These are phyloP conservation scores for Chimonanthus salicifolius DNA, from an alignment of 164 flowering plant genomes.

Conservation along the genomic window DNA sequence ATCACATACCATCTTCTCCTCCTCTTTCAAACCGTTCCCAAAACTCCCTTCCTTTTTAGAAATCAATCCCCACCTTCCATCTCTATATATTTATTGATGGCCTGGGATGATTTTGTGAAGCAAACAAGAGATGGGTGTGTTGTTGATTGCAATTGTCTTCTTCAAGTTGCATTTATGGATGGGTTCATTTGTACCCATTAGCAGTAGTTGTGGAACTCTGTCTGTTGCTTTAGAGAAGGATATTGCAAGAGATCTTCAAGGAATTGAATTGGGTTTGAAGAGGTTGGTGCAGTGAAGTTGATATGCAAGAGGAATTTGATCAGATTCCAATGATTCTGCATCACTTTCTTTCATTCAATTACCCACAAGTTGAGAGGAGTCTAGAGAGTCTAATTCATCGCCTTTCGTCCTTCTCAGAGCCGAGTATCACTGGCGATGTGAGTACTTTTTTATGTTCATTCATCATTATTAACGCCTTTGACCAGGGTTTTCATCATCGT, in stretches of 20 bases:
- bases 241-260: conserved; percentile 1
- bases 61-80: neutral
- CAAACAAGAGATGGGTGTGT: conserved; percentile 1
- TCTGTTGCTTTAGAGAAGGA: neutral
- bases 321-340: conserved; percentile 2
- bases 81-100: neutral
- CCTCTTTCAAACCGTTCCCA: conserved; percentile 1
- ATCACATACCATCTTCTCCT: neutral
- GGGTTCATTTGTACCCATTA: neutral
- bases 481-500: no score
- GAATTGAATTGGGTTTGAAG: conserved; percentile 2
- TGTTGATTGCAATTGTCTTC: neutral
- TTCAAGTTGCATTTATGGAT: neutral
- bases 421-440: neutral
- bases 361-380: neutral
- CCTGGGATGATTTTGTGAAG: neutral
- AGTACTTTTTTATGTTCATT: neutral
- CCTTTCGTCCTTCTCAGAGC: neutral
- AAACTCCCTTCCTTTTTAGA: neutral
- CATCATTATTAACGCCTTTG: no score
- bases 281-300: conserved; percentile 2
- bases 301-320: neutral
- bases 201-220: neutral
- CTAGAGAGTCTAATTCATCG: neutral
- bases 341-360: neutral